Percentiles rank a stretch among this genome's conserved stretches.
These are phyloP conservation scores for Diaporthe caulivora DNA, from an alignment of 2,329 filamentous ascomycete genomes.

Conservation along the genomic window DNA sequence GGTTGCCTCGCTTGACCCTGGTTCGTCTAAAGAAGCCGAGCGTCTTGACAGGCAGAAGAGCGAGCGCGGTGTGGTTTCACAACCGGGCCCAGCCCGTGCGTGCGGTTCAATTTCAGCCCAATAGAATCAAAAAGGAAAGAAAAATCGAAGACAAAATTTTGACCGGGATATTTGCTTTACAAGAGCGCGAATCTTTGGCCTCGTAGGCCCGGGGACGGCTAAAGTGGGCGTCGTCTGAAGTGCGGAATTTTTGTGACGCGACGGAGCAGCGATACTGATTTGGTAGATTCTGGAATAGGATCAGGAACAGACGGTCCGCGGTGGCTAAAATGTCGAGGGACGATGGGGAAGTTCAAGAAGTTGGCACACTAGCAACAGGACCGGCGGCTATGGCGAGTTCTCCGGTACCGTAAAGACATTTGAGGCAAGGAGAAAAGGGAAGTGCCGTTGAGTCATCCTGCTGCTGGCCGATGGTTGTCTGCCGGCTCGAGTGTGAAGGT, in stretches of 20 bases:
- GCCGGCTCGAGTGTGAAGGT: not conserved
- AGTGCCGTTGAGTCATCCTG: not conserved
- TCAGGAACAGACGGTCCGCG: constrained; percentile 7
- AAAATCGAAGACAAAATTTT: not conserved
- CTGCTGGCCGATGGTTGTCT: not conserved
- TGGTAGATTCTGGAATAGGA: not conserved
- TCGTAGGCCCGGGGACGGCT: not conserved
- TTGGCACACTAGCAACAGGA: not conserved
- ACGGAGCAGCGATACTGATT: not conserved
- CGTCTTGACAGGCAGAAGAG: constrained; percentile 16
- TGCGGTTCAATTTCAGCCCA: constrained; percentile 13
- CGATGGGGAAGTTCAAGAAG: not conserved
- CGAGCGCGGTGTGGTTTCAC: constrained; percentile 17
- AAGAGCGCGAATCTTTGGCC: not conserved
- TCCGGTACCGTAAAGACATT: constrained; percentile 9
- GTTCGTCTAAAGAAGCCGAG: constrained; percentile 14
- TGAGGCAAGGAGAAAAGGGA: not conserved
- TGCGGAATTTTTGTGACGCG: not conserved
- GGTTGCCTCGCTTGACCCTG: constrained; percentile 7
- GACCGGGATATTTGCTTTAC: not conserved
- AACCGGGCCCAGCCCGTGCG: not conserved
- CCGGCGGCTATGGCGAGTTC: not conserved
- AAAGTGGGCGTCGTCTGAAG: constrained; percentile 24
- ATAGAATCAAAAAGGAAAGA: not conserved
- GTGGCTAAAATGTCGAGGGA: constrained; percentile 22